Base-by-base conservation (phyloP, 768 basidiomycete species). In the Pulveroboletus ravenelii region DNA sequence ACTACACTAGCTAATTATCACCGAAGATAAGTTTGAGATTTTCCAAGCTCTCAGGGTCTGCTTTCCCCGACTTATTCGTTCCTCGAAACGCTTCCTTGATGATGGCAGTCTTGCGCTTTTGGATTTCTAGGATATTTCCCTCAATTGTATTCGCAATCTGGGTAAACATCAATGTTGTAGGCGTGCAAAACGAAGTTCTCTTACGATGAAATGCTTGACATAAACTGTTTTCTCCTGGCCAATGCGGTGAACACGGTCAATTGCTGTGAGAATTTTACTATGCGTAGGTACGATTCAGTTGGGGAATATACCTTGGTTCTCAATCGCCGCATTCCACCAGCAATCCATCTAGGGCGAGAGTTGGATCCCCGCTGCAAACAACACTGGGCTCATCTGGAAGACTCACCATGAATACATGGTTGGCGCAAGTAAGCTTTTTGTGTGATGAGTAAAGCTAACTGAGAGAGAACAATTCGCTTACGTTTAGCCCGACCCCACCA, bases 401-500 rank as follows among this genome's bases (percentile, higher is more conserved):
- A 35, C 73, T 52, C 56, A 86, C 89, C 88, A 93, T 88, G 63
- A 87, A 92, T 10, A 92, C 90, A 67, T 91, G 76, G 61, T 92
- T 89, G 7, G 90, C 90, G 12, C 74, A 78, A 23, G 90, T 90
- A 48, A 91, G 68, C 85, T 86, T 45, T 56, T 40, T 35, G 36
- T 7, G 34, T 17, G 43, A 45, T 50, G 18, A 46, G 53, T 35
- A 34, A 31, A 30, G 40, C 17, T 49, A n/a, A 20, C 23, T 20
- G 5, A 37, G 50, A 35, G 7, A 37, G 30, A 48, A 30, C 12
- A 17, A 37, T 30, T 15, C 20, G 65, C 80, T 59, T 62, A 91
- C 83, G 64, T 94, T 93, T 49, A 95, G 64, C 0, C 93, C 94
- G 20, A 93, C 91, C 23, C 94, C 94, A 25, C 93, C 94, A 5